phyloP scores from a whole-genome alignment of 208 protist genomes.

The Strigomonas culicis region DNA sequence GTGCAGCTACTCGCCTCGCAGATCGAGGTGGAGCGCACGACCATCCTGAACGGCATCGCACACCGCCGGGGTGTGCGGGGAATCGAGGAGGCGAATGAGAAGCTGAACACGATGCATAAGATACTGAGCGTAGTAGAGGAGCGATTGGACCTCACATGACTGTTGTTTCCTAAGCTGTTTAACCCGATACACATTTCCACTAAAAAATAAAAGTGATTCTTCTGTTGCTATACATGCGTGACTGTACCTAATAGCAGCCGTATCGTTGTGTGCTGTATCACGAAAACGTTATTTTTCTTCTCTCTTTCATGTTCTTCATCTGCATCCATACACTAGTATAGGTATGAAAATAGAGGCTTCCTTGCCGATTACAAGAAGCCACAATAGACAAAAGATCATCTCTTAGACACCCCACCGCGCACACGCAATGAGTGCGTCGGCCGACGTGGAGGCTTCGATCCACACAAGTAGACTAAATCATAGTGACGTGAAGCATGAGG shows the following conservation, averaged over 20 bases:
- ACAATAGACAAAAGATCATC: too few relatives aligned
- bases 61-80: conserved; percentile 46
- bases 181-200: too few relatives aligned
- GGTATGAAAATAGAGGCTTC: background rate
- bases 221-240: background rate
- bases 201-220: too few relatives aligned
- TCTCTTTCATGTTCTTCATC: background rate
- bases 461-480: too few relatives aligned
- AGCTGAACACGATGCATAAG: conserved; percentile 51
- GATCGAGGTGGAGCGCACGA: conserved; percentile 26
- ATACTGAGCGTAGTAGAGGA: conserved; percentile 25
- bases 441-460: too few relatives aligned
- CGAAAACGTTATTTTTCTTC: background rate
- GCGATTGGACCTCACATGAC: background rate
- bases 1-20: conserved; percentile 14
- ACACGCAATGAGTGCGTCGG: too few relatives aligned
- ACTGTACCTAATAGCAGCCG: background rate
- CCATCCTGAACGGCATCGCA: conserved; percentile 61
- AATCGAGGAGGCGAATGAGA: conserved; percentile 57
- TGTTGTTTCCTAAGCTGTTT: too few relatives aligned
- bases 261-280: background rate
- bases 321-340: background rate
- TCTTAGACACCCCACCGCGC: too few relatives aligned
- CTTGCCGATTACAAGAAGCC: too few relatives aligned
- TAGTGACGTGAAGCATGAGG: too few relatives aligned